Evolutionary conservation across 257 asterid genomes (phyloP), one percentile per base, ranked within the genome.

Genomic region (Scutellaria barbata): DNA sequence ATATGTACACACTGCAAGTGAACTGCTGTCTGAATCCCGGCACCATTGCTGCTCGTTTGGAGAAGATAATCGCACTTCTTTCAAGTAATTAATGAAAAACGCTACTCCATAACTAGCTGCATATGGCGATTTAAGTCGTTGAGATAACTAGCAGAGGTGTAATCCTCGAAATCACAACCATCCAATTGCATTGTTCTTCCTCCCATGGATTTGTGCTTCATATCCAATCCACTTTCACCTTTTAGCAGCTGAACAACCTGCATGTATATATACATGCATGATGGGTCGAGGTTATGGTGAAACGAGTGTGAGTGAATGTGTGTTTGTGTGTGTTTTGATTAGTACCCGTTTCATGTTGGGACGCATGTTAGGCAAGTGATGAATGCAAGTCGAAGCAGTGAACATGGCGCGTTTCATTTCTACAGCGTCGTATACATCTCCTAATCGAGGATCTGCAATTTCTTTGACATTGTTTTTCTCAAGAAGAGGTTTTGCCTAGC

Each of bases 21-120:
- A 75, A 52, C 5, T 30, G 66, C 51, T 37, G 69, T 62, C 30
- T 30, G 63, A 25, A 11, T 37, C 14, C 25, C 22, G 3, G 59
- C 61, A 2, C 42, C 20, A 30, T 30, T 13, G 62, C 42, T 25
- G 59, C 68, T 57, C 16, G 46, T 16, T 30, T 1, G 14, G 46
- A 20, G 17, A 22, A 52, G 47, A 39, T 73, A 2, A 50, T 39
- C 30, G 47, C 12, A 12, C 16, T 20, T 69, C 13, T 11, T 20
- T 56, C 4, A 45, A 20, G 35, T 30, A 30, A 39, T 25, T 14
- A 8, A 48, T n/a, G 9, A 7, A 12, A n/a, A 12, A 66, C 17
- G 14, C 74, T 79, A 90, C 83, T 92, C 98, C 97, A 90, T 88
- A 10, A 90, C 84, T 10, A 92, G 92, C 74, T 92, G 90, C 96